Evolutionary conservation across 352 stramenopile species (phyloP).

Genomic region (Hyaloperonospora arabidopsidis): DNA sequence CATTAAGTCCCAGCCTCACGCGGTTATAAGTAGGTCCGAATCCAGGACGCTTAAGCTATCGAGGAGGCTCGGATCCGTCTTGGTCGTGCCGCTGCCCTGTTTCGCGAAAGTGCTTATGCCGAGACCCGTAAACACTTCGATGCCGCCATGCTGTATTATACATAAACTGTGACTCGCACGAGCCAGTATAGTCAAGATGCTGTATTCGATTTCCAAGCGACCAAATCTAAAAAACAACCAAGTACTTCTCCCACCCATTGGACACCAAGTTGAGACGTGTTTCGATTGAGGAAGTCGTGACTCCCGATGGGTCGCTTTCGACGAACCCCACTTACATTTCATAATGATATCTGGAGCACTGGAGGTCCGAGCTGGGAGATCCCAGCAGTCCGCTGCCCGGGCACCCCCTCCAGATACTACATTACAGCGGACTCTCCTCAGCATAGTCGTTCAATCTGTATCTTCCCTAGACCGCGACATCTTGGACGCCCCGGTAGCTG

Average conservation of each 20-base stretch:
- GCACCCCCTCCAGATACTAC: not conserved
- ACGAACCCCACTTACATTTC: not conserved
- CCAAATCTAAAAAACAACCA: not conserved
- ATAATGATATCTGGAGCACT: not conserved
- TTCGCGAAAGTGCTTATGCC: not conserved
- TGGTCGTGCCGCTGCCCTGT: not conserved
- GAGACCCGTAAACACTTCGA: not conserved
- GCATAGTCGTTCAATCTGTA: not conserved
- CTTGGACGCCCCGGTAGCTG: not conserved
- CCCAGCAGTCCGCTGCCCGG: not conserved
- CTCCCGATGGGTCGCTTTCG: not conserved
- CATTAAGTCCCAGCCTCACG: too few species aligned
- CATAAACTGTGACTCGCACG: not conserved
- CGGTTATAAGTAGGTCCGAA: not conserved
- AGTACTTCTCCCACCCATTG: not conserved
- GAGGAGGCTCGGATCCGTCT: not conserved
- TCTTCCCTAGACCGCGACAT: too few species aligned
- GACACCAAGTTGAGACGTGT: not conserved
- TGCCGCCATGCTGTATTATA: not conserved
- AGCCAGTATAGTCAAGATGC: not conserved
- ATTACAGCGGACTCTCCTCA: not conserved
- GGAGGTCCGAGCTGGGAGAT: constrained; percentile 1
- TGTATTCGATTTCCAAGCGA: constrained; percentile 1
- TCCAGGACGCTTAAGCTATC: not conserved
- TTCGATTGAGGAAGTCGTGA: not conserved